Conservation (phyloP, 257 asterid species). For the Ocimum tenuiflorum region DNA sequence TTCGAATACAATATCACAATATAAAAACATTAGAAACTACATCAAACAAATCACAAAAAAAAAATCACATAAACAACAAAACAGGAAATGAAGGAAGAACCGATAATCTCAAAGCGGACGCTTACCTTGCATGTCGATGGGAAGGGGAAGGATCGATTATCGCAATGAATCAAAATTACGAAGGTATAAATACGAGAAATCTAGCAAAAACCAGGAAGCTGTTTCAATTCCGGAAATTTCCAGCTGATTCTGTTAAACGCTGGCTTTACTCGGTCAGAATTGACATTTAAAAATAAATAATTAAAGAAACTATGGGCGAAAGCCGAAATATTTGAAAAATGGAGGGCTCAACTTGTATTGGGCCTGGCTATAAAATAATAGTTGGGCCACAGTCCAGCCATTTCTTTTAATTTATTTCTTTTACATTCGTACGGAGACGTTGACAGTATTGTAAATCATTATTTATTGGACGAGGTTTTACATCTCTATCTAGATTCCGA, state of each 20-base stretch:
- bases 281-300: too few relatives aligned
- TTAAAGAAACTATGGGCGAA: too few relatives aligned
- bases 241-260: constrained; percentile 10
- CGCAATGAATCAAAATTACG: background rate
- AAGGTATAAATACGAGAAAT: background rate
- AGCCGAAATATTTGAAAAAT: background rate
- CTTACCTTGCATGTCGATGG: constrained; percentile 18
- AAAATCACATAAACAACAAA: background rate
- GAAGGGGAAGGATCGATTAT: background rate
- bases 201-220: background rate
- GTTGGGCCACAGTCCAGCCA: too few relatives aligned
- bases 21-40: background rate
- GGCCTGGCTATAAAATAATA: background rate
- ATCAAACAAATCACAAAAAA: background rate
- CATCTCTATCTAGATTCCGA: too few relatives aligned
- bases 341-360: background rate
- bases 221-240: constrained; percentile 24
- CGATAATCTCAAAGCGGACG: background rate
- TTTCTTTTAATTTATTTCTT: too few relatives aligned
- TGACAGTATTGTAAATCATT: too few relatives aligned
- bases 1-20: background rate
- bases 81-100: background rate
- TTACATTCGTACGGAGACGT: too few relatives aligned
- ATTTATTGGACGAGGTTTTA: too few relatives aligned
- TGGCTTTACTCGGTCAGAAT: background rate